Evolutionary conservation across 495 filamentous ascomycete species (phyloP).

Genomic region (Xylaria grammica): DNA sequence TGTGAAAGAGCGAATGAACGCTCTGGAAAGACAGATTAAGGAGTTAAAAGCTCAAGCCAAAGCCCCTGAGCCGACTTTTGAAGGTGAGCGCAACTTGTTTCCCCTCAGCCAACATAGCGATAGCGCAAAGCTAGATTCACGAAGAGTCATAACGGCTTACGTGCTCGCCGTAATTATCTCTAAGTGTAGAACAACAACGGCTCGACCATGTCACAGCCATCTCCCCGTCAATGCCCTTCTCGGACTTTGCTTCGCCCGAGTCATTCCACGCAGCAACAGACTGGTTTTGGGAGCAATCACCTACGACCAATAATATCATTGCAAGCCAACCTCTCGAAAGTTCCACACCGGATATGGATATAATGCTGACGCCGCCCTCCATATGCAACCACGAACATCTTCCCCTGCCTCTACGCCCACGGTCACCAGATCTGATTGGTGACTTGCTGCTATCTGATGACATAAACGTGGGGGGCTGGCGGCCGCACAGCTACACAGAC

Average conservation of each 20-base stretch:
- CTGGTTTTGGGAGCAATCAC: slow-evolving; percentile 1
- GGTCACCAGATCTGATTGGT: not conserved
- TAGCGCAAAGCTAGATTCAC: no score
- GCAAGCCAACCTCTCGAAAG: not conserved
- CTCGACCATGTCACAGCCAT: not conserved
- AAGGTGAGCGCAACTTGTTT: not conserved
- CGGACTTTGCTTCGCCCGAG: not conserved
- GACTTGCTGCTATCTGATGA: slow-evolving; percentile 4
- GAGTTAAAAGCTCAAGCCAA: slow-evolving; percentile 7
- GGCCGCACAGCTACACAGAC: not conserved
- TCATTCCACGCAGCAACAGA: not conserved
- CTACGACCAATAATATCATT: not conserved
- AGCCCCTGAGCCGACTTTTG: not conserved
- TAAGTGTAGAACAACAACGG: not conserved
- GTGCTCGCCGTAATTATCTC: not conserved
- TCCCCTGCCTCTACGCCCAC: not conserved
- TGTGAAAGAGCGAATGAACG: slow-evolving; percentile 13
- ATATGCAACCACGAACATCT: not conserved
- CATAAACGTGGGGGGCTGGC: not conserved
- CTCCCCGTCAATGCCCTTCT: slow-evolving; percentile 1
- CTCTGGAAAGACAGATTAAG: slow-evolving; percentile 8
- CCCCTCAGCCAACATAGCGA: no score
- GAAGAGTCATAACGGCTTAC: not conserved
- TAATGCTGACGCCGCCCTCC: slow-evolving; percentile 5
- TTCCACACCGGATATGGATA: not conserved